Evolutionary conservation across 2,329 filamentous ascomycete genomes (phyloP), one percentile per base, ranked within the genome.

Genomic region (Paraphaeosphaeria sporulosa): DNA sequence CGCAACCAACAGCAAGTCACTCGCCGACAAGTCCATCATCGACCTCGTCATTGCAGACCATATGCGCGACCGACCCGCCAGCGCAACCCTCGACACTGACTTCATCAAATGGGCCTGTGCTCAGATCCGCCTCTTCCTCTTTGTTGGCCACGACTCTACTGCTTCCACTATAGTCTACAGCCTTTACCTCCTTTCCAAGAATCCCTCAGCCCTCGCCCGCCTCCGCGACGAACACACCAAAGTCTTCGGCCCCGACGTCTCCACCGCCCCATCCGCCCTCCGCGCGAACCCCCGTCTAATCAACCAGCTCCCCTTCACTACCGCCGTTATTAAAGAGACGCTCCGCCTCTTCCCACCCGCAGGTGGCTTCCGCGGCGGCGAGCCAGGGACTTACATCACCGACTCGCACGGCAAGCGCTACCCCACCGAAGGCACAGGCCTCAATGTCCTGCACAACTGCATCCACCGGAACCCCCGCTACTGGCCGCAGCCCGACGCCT

Each of bases 261-360:
- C 50, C 2, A 34, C 44, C 5, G 38, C 54, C 23, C 55, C 66
- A 10, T 53, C 53, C 6, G 42, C 25, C 3, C 43, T 64, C 7
- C 50, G 57, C 1, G 8, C 54, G 2, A 51, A 73, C 32, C 67
- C 71, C 3, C 46, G 63, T 13, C 34, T 74, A 3, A 48, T 75
- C 25, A 76, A 74, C 55, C 58, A 65, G 8, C 56, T 73, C 8
- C 60, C 63, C 1, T 75, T 74, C 51, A 74, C 71, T 0, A 57
- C 63, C 2, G 74, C 74, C 13, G 68, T 76, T 9, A 73, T 78
- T 58, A 77, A 76, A 61, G 76, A 78, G 49, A 68, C 68, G 0
- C 62, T 78, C 6, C 69, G 76, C 3, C 50, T 78, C 15, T 78
- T 65, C 34, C 70, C 74, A 2, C 64, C 68, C 0, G 70, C 69